Conservation (phyloP, 2,329 filamentous ascomycete species). For the Albifimbria verrucaria region DNA sequence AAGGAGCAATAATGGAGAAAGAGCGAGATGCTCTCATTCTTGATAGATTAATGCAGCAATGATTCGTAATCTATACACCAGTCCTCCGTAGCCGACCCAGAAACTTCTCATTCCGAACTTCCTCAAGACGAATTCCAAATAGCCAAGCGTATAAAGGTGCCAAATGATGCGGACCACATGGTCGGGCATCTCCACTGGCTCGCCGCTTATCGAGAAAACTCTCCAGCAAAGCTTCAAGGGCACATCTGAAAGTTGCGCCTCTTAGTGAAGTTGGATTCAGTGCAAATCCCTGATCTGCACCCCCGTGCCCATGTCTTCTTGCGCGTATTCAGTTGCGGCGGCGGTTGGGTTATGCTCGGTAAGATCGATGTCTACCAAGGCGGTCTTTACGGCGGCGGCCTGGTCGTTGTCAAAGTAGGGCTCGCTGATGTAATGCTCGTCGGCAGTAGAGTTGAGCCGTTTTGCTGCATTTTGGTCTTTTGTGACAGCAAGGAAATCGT, state of each 20-base stretch:
- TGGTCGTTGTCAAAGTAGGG: constrained; percentile 10
- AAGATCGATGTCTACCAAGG: constrained; percentile 6
- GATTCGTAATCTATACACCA: no score
- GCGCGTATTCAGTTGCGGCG: not conserved
- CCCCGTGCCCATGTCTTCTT: not conserved
- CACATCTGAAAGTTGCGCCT: constrained; percentile 4
- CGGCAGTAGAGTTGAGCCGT: constrained; percentile 9
- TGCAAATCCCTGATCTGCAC: not conserved
- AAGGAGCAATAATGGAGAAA: no score
- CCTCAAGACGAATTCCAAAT: constrained; percentile 10
- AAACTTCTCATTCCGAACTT: constrained; percentile 2
- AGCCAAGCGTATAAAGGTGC: constrained; percentile 12
- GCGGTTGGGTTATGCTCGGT: not conserved
- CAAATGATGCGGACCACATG: constrained; percentile 14
- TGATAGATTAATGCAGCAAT: no score
- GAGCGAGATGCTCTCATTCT: no score
- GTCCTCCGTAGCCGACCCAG: constrained; percentile 3
- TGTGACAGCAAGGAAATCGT: constrained; percentile 8
- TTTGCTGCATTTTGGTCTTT: constrained; percentile 7
- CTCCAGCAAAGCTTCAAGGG: constrained; percentile 3
- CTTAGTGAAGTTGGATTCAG: not conserved
- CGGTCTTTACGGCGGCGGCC: constrained; percentile 6
- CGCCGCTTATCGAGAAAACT: constrained; percentile 12
- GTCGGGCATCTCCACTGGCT: constrained; percentile 11
- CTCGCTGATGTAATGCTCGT: constrained; percentile 13